Base-by-base conservation (phyloP, 306 rosid species). In the Hylodesmum podocarpum region DNA sequence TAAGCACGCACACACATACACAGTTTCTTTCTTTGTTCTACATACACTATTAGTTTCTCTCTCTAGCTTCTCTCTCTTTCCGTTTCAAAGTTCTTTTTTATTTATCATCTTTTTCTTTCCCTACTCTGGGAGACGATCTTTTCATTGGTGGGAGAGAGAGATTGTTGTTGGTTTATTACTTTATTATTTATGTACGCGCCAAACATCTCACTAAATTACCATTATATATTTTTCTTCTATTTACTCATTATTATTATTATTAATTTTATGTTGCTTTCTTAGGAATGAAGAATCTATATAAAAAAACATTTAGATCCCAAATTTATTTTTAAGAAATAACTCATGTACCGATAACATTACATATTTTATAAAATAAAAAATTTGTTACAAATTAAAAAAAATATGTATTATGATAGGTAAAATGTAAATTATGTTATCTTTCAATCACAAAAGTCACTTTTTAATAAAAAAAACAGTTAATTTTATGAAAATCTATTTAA, bases 111-210 rank as follows among this genome's bases (percentile, higher is more conserved):
- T 64, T 61, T 68, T 78, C 75, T 65, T 81, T 46, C 58, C 72
- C 47, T 44, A 40, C 72, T 46, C 5, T 63, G 63, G 19, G 70
- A 67, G 49, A 50, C 46, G 22, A 46, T 77, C 37, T 66, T 47
- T 66, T 77, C 64, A 62, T 77, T 62, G 81, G 87, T 37, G 83
- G 74, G 49, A 22, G 50, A 47, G 55, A 63, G 43, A 43, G 54
- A 58, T 76, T 68, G 80, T 82, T 84, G 70, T 76, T n/a, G n/a
- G n/a, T n/a, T n/a, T n/a, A n/a, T n/a, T n/a, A n/a, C n/a, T 44
- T 89, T 78, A 81, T 76, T 76, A 64, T 64, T 82, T 86, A 34
- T 69, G 55, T 76, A 88, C 87, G 81, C 86, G 89, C 92, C 96
- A 88, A 88, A 88, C 77, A 27, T 22, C 28, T 33, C 81, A 41